These are phyloP conservation scores for Mycosphaerelloides madeirae DNA, from an alignment of 2,329 filamentous ascomycete genomes.

Conservation along the genomic window DNA sequence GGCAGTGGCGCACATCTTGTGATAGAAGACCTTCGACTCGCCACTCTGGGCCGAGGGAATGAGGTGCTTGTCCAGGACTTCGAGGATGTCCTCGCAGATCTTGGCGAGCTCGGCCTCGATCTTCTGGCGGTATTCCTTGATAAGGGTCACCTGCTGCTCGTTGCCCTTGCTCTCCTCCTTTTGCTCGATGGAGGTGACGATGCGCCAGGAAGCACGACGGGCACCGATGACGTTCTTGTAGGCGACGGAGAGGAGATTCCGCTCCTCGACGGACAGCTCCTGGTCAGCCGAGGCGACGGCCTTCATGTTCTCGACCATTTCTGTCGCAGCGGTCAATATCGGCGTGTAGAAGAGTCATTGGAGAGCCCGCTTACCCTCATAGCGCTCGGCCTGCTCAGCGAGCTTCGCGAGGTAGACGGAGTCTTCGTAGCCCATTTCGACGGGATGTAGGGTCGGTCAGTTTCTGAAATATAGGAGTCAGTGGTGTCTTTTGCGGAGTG, in stretches of 20 bases:
- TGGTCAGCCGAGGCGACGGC: conserved; percentile 77
- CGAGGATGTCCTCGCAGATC: conserved; percentile 96
- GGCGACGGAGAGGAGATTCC: conserved; percentile 93
- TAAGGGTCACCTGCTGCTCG: conserved; percentile 79
- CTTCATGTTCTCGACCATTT: conserved; percentile 99
- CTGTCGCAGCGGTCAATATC: conserved; percentile 52
- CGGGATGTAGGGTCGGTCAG: conserved; percentile 8
- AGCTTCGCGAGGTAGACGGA: conserved; percentile 99
- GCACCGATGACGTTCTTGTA: conserved; percentile 99
- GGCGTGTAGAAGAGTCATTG: conserved; percentile 2
- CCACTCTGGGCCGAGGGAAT: conserved; percentile 91
- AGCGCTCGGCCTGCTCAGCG: conserved; percentile 99
- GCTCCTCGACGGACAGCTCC: conserved; percentile 76
- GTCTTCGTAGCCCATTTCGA: conserved; percentile 94
- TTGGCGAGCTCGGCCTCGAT: conserved; percentile 94
- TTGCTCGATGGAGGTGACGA: conserved; percentile 97
- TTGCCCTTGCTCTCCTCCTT: conserved; percentile 99
- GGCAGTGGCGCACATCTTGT: conserved; percentile 79
- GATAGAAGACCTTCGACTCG: conserved; percentile 99
- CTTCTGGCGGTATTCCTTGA: conserved; percentile 98
- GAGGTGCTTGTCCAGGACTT: conserved; percentile 88
- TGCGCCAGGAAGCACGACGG: conserved; percentile 95
- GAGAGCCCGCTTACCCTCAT: conserved; percentile 69
- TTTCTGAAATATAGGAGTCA: conserved; percentile 8
- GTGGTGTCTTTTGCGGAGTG: not conserved